A percentile compares a stretch with the other conserved stretches of the same genome.
Conservation (phyloP, 768 basidiomycete species). For the Sutorius australiensis region DNA sequence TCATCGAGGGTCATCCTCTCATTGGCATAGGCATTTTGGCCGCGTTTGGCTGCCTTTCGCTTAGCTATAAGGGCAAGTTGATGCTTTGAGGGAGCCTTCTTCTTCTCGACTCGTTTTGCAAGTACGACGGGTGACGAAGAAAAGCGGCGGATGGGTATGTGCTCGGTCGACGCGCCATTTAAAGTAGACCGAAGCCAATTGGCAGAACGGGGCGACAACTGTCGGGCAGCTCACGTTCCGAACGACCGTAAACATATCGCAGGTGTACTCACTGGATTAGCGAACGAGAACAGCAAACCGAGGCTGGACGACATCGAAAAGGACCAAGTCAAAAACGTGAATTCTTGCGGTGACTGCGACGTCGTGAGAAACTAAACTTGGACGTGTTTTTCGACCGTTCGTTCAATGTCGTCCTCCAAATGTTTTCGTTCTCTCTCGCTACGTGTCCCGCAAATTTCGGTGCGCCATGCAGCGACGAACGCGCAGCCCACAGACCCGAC, state of each 20-base stretch:
- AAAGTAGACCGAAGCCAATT: background rate
- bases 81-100: slow-evolving; percentile 65
- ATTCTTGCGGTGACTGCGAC: background rate
- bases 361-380: slow-evolving; percentile 23
- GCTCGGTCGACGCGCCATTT: background rate
- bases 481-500: slow-evolving; percentile 25
- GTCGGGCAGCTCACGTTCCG: background rate
- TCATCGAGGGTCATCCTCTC: slow-evolving; percentile 65
- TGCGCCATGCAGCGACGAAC: slow-evolving; percentile 41
- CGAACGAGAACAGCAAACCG: slow-evolving; percentile 15
- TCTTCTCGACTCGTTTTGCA: slow-evolving; percentile 48
- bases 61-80: slow-evolving; percentile 62
- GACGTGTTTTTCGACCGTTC: background rate
- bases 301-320: slow-evolving; percentile 22
- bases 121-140: slow-evolving; percentile 46
- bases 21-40: slow-evolving; percentile 53
- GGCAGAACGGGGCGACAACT: slow-evolving; percentile 40
- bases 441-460: slow-evolving; percentile 33
- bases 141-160: slow-evolving; percentile 35
- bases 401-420: slow-evolving; percentile 40
- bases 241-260: background rate
- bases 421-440: slow-evolving; percentile 32
- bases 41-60: slow-evolving; percentile 52
- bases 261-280: slow-evolving; percentile 15
- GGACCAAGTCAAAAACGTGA: background rate